A percentile compares a stretch with the other conserved stretches of the same genome.
Conservation (phyloP, 2,329 filamentous ascomycete genomes). For the Pseudogymnoascus sp. region DNA sequence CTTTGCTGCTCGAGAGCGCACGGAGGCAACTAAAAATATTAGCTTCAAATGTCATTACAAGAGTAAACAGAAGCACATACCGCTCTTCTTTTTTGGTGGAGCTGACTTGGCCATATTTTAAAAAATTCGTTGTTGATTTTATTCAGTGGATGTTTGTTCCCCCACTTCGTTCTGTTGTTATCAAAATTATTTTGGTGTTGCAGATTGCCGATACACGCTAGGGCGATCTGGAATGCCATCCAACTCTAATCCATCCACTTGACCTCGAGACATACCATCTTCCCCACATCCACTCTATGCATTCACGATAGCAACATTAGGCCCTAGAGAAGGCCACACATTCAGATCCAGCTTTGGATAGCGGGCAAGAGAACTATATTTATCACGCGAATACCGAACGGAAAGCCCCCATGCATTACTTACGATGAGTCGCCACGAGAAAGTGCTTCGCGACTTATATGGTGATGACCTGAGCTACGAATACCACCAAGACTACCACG, state of each 20-base stretch:
- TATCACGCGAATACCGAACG: background rate
- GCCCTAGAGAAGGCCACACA: background rate
- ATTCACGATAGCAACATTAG: background rate
- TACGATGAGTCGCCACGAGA: slow-evolving; percentile 28
- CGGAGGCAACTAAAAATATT: slow-evolving; percentile 41
- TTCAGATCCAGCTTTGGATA: background rate
- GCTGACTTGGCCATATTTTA: slow-evolving; percentile 31
- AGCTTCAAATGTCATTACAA: background rate
- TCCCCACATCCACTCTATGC: background rate
- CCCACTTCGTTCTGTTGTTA: slow-evolving; percentile 8
- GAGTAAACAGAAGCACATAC: slow-evolving; percentile 20
- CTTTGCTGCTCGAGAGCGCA: slow-evolving; percentile 69
- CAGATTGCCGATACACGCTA: slow-evolving; percentile 10
- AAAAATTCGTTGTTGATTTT: slow-evolving; percentile 8
- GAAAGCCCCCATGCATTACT: slow-evolving; percentile 21
- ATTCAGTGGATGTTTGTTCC: slow-evolving; percentile 6
- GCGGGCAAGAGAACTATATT: background rate
- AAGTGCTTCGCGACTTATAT: slow-evolving; percentile 23
- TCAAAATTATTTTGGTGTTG: slow-evolving; percentile 13
- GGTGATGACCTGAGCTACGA: slow-evolving; percentile 26
- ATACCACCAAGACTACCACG: slow-evolving; percentile 30
- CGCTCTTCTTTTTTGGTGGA: slow-evolving; percentile 27
- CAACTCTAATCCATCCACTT: slow-evolving; percentile 10
- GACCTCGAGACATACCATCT: background rate
- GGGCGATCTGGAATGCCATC: slow-evolving; percentile 9